Evolutionary conservation across 2,329 filamentous ascomycete genomes (phyloP).

Genomic region (Beauveria pseudobassiana): DNA sequence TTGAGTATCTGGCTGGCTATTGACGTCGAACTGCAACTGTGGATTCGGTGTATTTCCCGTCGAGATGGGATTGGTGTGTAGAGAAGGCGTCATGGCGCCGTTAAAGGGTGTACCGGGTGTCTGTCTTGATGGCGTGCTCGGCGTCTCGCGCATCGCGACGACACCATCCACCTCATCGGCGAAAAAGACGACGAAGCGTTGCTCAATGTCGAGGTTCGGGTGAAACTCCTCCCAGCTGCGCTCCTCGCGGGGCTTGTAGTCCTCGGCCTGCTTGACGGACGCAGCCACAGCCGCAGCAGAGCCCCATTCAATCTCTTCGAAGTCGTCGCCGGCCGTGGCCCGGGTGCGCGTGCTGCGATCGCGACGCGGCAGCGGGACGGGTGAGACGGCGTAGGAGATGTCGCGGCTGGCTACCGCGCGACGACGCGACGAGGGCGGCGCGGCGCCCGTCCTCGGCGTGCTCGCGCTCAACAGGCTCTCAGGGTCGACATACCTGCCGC

Average conservation of each 20-base stretch:
- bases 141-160: slow-evolving; percentile 39
- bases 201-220: slow-evolving; percentile 85
- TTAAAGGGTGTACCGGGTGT: slow-evolving; percentile 33
- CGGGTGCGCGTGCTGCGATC: slow-evolving; percentile 51
- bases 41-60: slow-evolving; percentile 36
- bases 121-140: slow-evolving; percentile 26
- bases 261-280: slow-evolving; percentile 82
- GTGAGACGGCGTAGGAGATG: slow-evolving; percentile 28
- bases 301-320: slow-evolving; percentile 64
- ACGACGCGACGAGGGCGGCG: slow-evolving; percentile 26
- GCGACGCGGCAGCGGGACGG: slow-evolving; percentile 43
- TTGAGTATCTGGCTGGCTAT: slow-evolving; percentile 20
- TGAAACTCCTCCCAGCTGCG: slow-evolving; percentile 98
- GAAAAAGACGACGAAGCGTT: slow-evolving; percentile 67
- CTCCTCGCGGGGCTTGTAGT: slow-evolving; percentile 95
- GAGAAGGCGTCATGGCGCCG: slow-evolving; percentile 39
- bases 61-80: slow-evolving; percentile 35
- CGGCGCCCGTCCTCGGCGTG: slow-evolving; percentile 35
- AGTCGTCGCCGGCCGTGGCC: slow-evolving; percentile 42
- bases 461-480: slow-evolving; percentile 45
- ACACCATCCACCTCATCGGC: slow-evolving; percentile 84
- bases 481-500: slow-evolving; percentile 74
- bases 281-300: slow-evolving; percentile 82
- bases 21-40: slow-evolving; percentile 17
- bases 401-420: slow-evolving; percentile 30